Evolutionary conservation across 345 rosid species (phyloP).

Genomic region (Heritiera littoralis): DNA sequence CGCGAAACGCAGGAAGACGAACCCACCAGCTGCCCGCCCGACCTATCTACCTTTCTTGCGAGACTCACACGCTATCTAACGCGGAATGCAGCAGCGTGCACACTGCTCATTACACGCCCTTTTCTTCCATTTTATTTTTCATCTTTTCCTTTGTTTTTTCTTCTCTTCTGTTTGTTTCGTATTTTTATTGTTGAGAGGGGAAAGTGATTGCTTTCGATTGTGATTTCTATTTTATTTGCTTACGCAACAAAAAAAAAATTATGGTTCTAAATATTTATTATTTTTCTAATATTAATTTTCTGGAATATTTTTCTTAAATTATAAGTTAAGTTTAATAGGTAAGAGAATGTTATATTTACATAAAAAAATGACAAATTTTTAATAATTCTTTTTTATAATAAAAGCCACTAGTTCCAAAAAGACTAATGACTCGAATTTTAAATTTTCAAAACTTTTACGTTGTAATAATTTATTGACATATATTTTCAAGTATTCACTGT

Average conservation of each 20-base stretch:
- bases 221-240: background rate
- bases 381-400: too few relatives aligned
- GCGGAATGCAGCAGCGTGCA: background rate
- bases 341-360: too few relatives aligned
- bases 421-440: too few relatives aligned
- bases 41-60: background rate
- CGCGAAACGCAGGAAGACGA: background rate
- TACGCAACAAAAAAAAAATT: background rate
- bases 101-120: background rate
- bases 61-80: background rate
- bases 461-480: too few relatives aligned
- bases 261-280: background rate
- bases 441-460: too few relatives aligned
- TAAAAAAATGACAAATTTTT: too few relatives aligned
- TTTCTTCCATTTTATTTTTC: too few relatives aligned
- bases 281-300: too few relatives aligned
- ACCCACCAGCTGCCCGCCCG: background rate
- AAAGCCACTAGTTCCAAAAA: too few relatives aligned
- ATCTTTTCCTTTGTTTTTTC: background rate
- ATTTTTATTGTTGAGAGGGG: background rate
- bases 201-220: background rate
- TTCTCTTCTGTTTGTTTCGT: slow-evolving; percentile 4
- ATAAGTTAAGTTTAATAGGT: too few relatives aligned
- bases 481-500: too few relatives aligned
- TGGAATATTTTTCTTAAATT: too few relatives aligned